Base-by-base conservation (phyloP, 495 filamentous ascomycete species). In the Umbilicaria muhlenbergii region DNA sequence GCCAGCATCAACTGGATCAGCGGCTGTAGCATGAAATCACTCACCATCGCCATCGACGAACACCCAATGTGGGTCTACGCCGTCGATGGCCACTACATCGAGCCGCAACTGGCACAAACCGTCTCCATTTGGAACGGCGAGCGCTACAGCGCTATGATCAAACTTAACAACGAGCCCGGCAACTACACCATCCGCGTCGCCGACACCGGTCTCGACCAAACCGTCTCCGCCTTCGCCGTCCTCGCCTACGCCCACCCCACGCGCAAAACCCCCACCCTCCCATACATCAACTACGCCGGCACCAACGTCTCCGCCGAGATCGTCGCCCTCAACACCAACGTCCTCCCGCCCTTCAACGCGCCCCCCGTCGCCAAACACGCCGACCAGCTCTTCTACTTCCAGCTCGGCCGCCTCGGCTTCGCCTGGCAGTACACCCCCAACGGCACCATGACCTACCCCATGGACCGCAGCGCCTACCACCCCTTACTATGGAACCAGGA, bases 31-130 rank as follows among this genome's bases (percentile, higher is more conserved):
- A 32, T 65, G 4, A 48, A 60, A 10, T 58, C 47, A 2, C 46
- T 47, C n/a, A 24, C 38, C 8, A 54, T 67, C 45, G 62, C 63
- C 7, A 65, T 69, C 35, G 66, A 69, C 41, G 58, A 61, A 17
- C 58, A 61, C 38, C 49, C 58, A 11, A 52, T 70, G 53, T 70
- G 55, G 55, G 42, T 70, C 14, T 69, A 69, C 46, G 62, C 56
- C 13, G 62, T 64, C 10, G 66, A 70, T 41, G 67, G 67, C 31
- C 52, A 53, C 2, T 67, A 67, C 47, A 58, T 70, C 38, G 49
- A 59, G 21, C 67, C 64, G 13, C 51, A 61, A 38, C 43, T 50
- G 3, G 61, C 65, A 11, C 51, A 67, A 42, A 61, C 57, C 3
- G 47, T 67, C 34, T 47, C 46, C 16, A 43, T 68, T 33, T 53